Conservation (phyloP, 371 early-diverging fungal genomes). For the Sanchytrium tribonematis region DNA sequence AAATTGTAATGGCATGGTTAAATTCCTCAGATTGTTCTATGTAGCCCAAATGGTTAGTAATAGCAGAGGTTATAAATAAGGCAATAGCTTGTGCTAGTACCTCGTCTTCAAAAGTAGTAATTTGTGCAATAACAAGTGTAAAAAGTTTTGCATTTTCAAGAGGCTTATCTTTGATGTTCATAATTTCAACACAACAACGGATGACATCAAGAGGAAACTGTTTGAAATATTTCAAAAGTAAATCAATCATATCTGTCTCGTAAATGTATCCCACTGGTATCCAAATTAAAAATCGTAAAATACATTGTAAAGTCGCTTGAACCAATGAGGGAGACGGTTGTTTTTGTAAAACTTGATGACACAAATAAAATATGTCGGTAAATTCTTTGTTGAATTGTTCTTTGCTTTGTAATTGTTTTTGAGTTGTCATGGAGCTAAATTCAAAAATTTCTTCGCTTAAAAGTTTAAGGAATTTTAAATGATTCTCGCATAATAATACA, state of each 20-base stretch:
- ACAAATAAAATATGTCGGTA: conserved; percentile 75
- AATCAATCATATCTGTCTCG: conserved; percentile 63
- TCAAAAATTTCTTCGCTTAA: conserved; percentile 96
- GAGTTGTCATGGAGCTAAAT: conserved; percentile 81
- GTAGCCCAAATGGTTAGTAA: conserved; percentile 7
- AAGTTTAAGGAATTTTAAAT: conserved; percentile 88
- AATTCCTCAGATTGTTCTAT: conserved; percentile 21
- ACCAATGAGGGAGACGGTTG: conserved; percentile 62
- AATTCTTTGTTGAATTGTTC: conserved; percentile 86
- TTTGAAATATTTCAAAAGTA: background rate
- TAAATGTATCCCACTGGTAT: conserved; percentile 89
- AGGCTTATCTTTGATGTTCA: background rate
- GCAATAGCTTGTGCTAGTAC: background rate
- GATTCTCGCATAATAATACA: conserved; percentile 85
- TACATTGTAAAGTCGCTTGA: conserved; percentile 64
- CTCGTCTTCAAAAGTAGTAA: background rate
- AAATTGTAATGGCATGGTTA: background rate
- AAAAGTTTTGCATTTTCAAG: background rate
- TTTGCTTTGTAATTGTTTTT: conserved; percentile 64
- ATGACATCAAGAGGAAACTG: conserved; percentile 2
- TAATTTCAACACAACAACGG: conserved; percentile 1
- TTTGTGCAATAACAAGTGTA: background rate
- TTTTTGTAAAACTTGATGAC: conserved; percentile 74
- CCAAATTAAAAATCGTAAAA: conserved; percentile 82
- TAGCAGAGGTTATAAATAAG: background rate